phyloP scores from a whole-genome alignment of 2,329 filamentous ascomycete species.

The Plenodomus biglobosus region DNA sequence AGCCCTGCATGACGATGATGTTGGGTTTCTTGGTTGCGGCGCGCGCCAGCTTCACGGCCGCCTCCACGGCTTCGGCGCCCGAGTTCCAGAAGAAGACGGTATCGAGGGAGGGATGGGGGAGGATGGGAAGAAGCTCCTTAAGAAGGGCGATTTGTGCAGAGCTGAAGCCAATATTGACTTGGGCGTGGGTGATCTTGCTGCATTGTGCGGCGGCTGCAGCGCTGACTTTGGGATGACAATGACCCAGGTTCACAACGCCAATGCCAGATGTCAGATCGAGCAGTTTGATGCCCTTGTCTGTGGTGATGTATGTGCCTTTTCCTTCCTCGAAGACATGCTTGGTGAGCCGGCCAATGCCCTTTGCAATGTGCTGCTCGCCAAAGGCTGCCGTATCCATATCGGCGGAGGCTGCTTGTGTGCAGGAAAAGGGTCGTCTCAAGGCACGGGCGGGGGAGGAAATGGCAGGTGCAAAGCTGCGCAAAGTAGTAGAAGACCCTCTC shows the following conservation, averaged over 20 bases:
- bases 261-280: conserved; percentile 35
- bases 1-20: conserved; percentile 38
- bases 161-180: conserved; percentile 38
- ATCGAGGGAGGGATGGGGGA: conserved; percentile 31
- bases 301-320: conserved; percentile 33
- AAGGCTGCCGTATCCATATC: conserved; percentile 28
- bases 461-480: conserved; percentile 17
- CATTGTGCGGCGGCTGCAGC: conserved; percentile 34
- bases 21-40: conserved; percentile 36
- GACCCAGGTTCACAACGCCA: conserved; percentile 33
- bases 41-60: conserved; percentile 32
- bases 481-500: conserved; percentile 10
- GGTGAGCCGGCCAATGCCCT: conserved; percentile 34
- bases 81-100: conserved; percentile 37
- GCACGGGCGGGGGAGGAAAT: conserved; percentile 7
- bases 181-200: conserved; percentile 33
- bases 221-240: conserved; percentile 37
- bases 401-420: conserved; percentile 13
- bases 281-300: conserved; percentile 35
- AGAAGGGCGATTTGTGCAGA: conserved; percentile 31
- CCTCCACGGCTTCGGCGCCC: conserved; percentile 34
- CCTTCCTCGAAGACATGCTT: conserved; percentile 37
- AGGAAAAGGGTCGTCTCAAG: conserved; percentile 19
- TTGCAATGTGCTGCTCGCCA: conserved; percentile 35
- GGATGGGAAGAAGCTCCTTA: conserved; percentile 32